phyloP scores from a whole-genome alignment of 352 stramenopile species.

The Globisporangium carolinianum region DNA sequence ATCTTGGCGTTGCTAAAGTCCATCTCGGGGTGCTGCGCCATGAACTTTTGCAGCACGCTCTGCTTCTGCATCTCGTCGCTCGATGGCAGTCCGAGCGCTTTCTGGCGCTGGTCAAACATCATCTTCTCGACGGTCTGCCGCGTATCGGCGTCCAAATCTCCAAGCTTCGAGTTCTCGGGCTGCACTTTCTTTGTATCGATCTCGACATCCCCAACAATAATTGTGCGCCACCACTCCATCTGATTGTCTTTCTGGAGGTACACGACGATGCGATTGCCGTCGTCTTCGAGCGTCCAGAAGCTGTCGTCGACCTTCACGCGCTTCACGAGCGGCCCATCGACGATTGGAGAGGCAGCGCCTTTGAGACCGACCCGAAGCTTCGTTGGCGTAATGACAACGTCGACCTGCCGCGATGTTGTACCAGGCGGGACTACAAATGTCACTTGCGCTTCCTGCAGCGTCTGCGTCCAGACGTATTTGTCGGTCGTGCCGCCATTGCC shows the following conservation, averaged over 20 bases:
- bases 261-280: slow-evolving; percentile 81
- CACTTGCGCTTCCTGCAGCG: slow-evolving; percentile 93
- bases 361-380: slow-evolving; percentile 90
- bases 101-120: slow-evolving; percentile 98
- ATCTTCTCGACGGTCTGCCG: slow-evolving; percentile 99
- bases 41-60: slow-evolving; percentile 98
- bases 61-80: slow-evolving; percentile 97
- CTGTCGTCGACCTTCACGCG: slow-evolving; percentile 97
- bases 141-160: slow-evolving; percentile 97
- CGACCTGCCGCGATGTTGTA: slow-evolving; percentile 91
- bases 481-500: slow-evolving; percentile 91
- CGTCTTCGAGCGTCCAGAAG: slow-evolving; percentile 97
- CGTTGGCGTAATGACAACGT: slow-evolving; percentile 88
- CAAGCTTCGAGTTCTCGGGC: slow-evolving; percentile 98
- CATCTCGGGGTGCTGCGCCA: slow-evolving; percentile 98
- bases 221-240: slow-evolving; percentile 99
- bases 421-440: slow-evolving; percentile 89
- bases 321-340: slow-evolving; percentile 93
- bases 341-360: slow-evolving; percentile 37
- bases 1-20: slow-evolving; percentile 99
- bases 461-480: slow-evolving; percentile 98
- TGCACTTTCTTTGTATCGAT: slow-evolving; percentile 99
- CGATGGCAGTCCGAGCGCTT: slow-evolving; percentile 94
- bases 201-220: slow-evolving; percentile 91
- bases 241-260: slow-evolving; percentile 98